Evolutionary conservation across 768 basidiomycete species (phyloP), one percentile per base, ranked within the genome.

Genomic region (Leccinum longicurvipes): DNA sequence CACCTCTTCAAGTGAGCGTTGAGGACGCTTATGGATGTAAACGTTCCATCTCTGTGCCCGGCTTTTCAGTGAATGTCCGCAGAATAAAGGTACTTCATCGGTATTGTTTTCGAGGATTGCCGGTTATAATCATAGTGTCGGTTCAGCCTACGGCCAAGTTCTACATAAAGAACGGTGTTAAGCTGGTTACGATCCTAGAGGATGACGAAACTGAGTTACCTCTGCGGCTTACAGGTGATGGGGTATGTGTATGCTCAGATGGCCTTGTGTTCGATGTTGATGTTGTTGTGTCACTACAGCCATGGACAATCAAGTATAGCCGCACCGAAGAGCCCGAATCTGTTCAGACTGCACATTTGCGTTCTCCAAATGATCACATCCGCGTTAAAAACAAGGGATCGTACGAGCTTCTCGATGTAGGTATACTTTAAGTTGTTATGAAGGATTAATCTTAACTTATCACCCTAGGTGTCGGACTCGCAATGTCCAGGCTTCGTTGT

Each of bases 1-100:
- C 10, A 8, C 12, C 10, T 54, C 31, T n/a, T 55, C 36, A 72
- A 87, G 86, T 91, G 52, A 90, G 83, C 62, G 84, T 98, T 25
- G 87, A 89, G 67, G 97, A 98, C 74, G 83, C 83, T 4, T 91
- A 92, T 65, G 88, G 89, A 27, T 98, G 97, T 73, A 87, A 85
- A 64, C 81, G 91, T 24, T 66, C 84, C 8, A 73, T 98, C 15
- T 81, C 84, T 8, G 85, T 86, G 0, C 84, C 87, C n/a, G 89
- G 89, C 3, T 72, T 96, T 31, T 80, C 83, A 7, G 91, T 96
- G 49, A 91, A 91, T 62, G 93, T 99, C 21, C 82, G 87, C 60
- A 76, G 90, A 59, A 79, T 87, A 15, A 85, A 88, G 78, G 92
- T 91, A 65, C 60, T 77, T 71, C 28, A 6, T 39, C 17, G 3